phyloP scores from a whole-genome alignment of 768 basidiomycete genomes.

The Lactifluus volemus region DNA sequence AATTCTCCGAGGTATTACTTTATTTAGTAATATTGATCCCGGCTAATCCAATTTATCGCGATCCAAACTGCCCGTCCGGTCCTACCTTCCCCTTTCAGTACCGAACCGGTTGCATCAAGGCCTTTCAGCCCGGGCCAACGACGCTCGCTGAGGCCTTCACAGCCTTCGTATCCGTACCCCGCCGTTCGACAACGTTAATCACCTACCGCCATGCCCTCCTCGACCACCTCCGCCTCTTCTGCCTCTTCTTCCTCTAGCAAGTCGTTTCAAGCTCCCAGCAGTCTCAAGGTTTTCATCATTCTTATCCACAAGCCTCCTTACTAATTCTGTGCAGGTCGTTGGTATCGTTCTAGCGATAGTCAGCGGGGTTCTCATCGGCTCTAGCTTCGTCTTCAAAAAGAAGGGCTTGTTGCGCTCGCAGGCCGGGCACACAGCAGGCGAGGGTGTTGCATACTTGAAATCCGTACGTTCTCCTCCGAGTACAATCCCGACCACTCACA shows the following conservation, averaged over 20 bases:
- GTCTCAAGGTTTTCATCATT: slow-evolving; percentile 11
- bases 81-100: neutral
- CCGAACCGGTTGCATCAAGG: neutral
- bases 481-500: neutral
- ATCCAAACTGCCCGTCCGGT: neutral
- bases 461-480: slow-evolving; percentile 45
- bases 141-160: neutral
- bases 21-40: neutral
- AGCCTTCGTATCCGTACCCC: neutral
- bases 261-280: slow-evolving; percentile 10
- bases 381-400: slow-evolving; percentile 97
- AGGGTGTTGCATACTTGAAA: slow-evolving; percentile 93
- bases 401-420: slow-evolving; percentile 78
- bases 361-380: slow-evolving; percentile 86
- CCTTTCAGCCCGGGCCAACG: neutral
- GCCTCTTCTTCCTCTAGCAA: slow-evolving; percentile 8
- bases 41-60: neutral
- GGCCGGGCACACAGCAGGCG: slow-evolving; percentile 69
- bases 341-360: slow-evolving; percentile 67
- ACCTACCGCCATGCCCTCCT: slow-evolving; percentile 4
- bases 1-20: neutral
- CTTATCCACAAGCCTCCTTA: neutral
- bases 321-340: slow-evolving; percentile 40
- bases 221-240: slow-evolving; percentile 6
- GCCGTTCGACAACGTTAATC: neutral